Evolutionary conservation across 2,329 filamentous ascomycete species (phyloP).

Genomic region (Aspergillus sp.): DNA sequence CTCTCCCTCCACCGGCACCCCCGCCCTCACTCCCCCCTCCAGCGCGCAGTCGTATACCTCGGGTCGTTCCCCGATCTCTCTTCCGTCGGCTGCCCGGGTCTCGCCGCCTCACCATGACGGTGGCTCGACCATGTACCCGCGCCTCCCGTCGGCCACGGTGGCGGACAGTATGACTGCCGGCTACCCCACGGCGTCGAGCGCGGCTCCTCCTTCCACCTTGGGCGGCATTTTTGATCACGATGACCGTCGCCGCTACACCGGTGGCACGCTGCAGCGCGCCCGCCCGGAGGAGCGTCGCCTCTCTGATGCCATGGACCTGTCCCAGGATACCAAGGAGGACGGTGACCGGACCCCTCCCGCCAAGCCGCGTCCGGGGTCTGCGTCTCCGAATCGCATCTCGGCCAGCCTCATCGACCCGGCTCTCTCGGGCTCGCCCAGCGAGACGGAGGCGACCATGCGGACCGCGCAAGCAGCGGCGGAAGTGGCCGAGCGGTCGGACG

Average conservation of each 20-base stretch:
- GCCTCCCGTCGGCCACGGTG: conserved; percentile 58
- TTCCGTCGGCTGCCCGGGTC: conserved; percentile 51
- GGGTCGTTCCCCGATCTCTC: conserved; percentile 59
- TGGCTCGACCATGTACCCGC: conserved; percentile 61
- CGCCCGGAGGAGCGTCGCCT: conserved; percentile 40
- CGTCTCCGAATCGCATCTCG: conserved; percentile 28
- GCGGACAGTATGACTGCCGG: conserved; percentile 54
- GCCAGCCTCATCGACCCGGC: conserved; percentile 44
- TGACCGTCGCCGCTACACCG: conserved; percentile 60
- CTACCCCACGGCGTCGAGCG: conserved; percentile 52
- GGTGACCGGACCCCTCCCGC: conserved; percentile 34
- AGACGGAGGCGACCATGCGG: conserved; percentile 33
- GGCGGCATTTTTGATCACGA: conserved; percentile 60
- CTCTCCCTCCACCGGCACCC: conserved; percentile 54
- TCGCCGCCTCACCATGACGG: conserved; percentile 48
- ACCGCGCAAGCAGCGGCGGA: conserved; percentile 40
- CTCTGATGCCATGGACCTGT: conserved; percentile 37
- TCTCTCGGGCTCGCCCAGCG: conserved; percentile 30
- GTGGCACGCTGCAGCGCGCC: conserved; percentile 58
- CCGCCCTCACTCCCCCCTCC: conserved; percentile 61
- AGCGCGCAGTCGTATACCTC: conserved; percentile 64
- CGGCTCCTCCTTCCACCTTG: conserved; percentile 61
- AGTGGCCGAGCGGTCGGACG: conserved; percentile 43
- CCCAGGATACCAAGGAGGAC: conserved; percentile 30
- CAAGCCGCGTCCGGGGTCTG: conserved; percentile 21